phyloP scores from a whole-genome alignment of 2,329 filamentous ascomycete genomes.

The Falciphora oryzae region DNA sequence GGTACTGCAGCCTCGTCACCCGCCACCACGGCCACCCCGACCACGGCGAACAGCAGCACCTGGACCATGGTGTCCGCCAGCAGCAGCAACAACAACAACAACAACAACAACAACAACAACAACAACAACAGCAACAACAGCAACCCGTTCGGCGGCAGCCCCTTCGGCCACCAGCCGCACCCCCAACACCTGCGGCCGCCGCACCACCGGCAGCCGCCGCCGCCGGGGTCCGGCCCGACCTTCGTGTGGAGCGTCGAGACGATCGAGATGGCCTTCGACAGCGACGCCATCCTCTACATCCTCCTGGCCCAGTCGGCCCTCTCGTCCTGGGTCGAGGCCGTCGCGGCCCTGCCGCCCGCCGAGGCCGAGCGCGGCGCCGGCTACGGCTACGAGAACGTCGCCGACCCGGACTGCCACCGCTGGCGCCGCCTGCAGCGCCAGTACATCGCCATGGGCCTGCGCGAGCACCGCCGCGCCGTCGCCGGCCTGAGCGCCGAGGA shows the following conservation, averaged over 20 bases:
- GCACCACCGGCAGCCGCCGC: not conserved
- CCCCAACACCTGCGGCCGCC: not conserved
- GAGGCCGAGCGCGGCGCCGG: conserved; percentile 20
- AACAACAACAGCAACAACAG: not conserved
- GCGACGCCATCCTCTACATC: conserved; percentile 29
- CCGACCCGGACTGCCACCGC: conserved; percentile 13
- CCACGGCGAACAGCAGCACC: no score
- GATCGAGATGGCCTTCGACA: conserved; percentile 25
- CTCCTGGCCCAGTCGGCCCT: conserved; percentile 32
- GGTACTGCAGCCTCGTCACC: no score
- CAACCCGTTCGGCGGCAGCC: no score
- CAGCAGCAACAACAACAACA: not conserved
- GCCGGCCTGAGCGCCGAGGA: conserved; percentile 18
- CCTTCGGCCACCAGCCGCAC: no score
- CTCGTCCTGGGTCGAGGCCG: conserved; percentile 25
- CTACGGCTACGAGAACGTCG: not conserved
- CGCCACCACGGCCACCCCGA: no score
- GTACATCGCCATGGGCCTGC: conserved; percentile 30
- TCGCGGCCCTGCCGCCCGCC: conserved; percentile 16
- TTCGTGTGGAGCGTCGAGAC: conserved; percentile 28
- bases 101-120: no score
- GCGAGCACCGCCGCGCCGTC: conserved; percentile 30
- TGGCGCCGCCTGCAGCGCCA: conserved; percentile 26
- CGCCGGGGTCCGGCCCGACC: not conserved
- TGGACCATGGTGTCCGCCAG: not conserved